Evolutionary conservation across 345 rosid species (phyloP).

Genomic region (Brassica cretica): DNA sequence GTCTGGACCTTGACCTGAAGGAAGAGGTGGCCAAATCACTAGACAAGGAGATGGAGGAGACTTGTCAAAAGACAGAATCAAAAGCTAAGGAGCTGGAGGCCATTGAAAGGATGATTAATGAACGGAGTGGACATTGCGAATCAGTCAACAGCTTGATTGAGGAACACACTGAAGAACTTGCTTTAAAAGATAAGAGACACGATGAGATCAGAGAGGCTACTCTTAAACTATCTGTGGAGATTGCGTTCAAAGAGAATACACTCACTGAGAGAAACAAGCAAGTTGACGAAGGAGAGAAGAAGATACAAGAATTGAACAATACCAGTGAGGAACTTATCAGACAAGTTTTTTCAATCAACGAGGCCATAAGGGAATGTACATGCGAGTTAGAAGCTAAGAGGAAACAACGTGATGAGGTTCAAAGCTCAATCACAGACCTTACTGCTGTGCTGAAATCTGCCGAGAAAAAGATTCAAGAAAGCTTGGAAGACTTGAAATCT

Average conservation of each 20-base stretch:
- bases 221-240: slow-evolving; percentile 17
- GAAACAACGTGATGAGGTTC: slow-evolving; percentile 2
- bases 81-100: slow-evolving; percentile 22
- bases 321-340: slow-evolving; percentile 25
- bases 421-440: slow-evolving; percentile 27
- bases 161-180: slow-evolving; percentile 33
- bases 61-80: slow-evolving; percentile 3
- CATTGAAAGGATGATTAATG: slow-evolving; percentile 13
- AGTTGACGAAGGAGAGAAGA: slow-evolving; percentile 25
- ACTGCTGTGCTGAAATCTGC: slow-evolving; percentile 27
- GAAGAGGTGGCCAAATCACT: not conserved
- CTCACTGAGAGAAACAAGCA: slow-evolving; percentile 27
- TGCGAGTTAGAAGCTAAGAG: slow-evolving; percentile 7
- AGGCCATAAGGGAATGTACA: slow-evolving; percentile 17
- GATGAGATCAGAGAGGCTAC: slow-evolving; percentile 22
- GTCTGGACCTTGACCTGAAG: slow-evolving; percentile 18
- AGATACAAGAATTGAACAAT: slow-evolving; percentile 23
- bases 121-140: not conserved
- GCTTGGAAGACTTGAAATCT: slow-evolving; percentile 26
- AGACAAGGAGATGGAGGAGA: not conserved
- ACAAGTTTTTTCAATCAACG: slow-evolving; percentile 21
- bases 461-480: slow-evolving; percentile 16
- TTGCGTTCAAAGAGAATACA: slow-evolving; percentile 27
- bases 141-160: slow-evolving; percentile 15
- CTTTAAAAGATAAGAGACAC: slow-evolving; percentile 17